Conservation (phyloP, 2,329 filamentous ascomycete species). For the Metarhizium robertsii region DNA sequence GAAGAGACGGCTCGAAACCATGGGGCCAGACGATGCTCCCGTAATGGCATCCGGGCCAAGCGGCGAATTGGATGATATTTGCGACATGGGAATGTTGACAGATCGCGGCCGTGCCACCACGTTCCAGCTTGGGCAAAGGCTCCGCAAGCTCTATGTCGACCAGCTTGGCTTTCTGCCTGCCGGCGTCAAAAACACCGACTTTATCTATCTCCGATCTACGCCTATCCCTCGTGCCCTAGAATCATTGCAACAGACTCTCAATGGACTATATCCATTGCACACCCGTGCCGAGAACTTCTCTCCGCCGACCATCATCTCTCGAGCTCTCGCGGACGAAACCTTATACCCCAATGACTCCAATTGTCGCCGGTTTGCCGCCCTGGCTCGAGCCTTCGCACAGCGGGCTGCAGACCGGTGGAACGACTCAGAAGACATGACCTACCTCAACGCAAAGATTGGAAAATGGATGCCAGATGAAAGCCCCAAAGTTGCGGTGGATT, state of each 20-base stretch:
- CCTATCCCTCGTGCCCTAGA: slow-evolving; percentile 68
- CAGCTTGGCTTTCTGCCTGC: slow-evolving; percentile 62
- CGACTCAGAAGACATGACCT: slow-evolving; percentile 68
- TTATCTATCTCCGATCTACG: slow-evolving; percentile 65
- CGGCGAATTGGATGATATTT: slow-evolving; percentile 70
- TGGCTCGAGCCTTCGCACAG: slow-evolving; percentile 62
- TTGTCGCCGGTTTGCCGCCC: slow-evolving; percentile 62
- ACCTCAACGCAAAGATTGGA: slow-evolving; percentile 66
- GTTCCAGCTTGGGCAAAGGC: slow-evolving; percentile 54
- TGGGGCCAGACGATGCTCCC: slow-evolving; percentile 62
- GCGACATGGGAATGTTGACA: slow-evolving; percentile 68
- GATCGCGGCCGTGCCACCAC: slow-evolving; percentile 67
- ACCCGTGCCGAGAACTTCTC: slow-evolving; percentile 39
- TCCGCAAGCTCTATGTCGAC: slow-evolving; percentile 65
- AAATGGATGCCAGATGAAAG: slow-evolving; percentile 75
- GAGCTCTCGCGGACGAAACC: slow-evolving; percentile 62
- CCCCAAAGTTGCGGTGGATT: slow-evolving; percentile 69
- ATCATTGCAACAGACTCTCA: slow-evolving; percentile 66
- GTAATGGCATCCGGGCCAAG: slow-evolving; percentile 57
- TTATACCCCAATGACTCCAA: slow-evolving; percentile 70
- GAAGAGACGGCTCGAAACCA: slow-evolving; percentile 73
- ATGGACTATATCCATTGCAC: slow-evolving; percentile 59
- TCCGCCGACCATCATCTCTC: slow-evolving; percentile 55
- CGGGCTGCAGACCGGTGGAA: slow-evolving; percentile 68
- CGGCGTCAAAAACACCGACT: slow-evolving; percentile 44